Evolutionary conservation across 2,329 filamentous ascomycete genomes (phyloP).

Genomic region (Apiospora hydei): DNA sequence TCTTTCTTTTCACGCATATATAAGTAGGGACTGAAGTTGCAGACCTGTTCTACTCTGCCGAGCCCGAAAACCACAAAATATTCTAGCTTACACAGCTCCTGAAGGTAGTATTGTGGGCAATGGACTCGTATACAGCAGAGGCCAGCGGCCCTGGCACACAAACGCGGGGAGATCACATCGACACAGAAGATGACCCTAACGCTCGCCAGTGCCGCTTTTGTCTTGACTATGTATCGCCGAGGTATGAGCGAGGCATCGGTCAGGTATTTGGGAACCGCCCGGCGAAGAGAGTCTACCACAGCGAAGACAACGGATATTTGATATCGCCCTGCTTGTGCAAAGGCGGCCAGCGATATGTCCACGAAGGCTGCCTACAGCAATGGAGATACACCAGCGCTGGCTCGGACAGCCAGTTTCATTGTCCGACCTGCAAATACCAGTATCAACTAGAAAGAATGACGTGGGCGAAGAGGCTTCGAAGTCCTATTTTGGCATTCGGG

Average conservation of each 20-base stretch:
- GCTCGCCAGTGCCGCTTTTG: slow-evolving; percentile 24
- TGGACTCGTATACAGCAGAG: neutral
- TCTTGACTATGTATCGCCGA: slow-evolving; percentile 7
- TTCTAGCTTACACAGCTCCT: neutral
- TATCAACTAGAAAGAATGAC: slow-evolving; percentile 81
- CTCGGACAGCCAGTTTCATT: slow-evolving; percentile 71
- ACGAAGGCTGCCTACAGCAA: slow-evolving; percentile 84
- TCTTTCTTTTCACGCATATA: neutral
- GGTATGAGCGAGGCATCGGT: slow-evolving; percentile 4
- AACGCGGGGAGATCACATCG: neutral
- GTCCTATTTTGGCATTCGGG: slow-evolving; percentile 68
- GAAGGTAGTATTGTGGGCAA: slow-evolving; percentile 17
- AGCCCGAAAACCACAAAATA: neutral
- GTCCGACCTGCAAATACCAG: slow-evolving; percentile 84
- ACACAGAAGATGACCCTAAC: slow-evolving; percentile 21
- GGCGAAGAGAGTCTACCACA: slow-evolving; percentile 63
- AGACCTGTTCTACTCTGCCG: neutral
- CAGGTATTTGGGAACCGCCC: slow-evolving; percentile 8
- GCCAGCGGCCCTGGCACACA: neutral
- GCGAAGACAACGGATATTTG: slow-evolving; percentile 78
- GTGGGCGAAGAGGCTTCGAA: slow-evolving; percentile 75
- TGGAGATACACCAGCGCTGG: slow-evolving; percentile 82
- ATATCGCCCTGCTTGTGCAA: slow-evolving; percentile 93
- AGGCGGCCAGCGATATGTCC: slow-evolving; percentile 91
- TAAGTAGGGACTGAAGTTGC: neutral